Evolutionary conservation across 768 basidiomycete genomes (phyloP).

Genomic region (Lentinula guzmanii): DNA sequence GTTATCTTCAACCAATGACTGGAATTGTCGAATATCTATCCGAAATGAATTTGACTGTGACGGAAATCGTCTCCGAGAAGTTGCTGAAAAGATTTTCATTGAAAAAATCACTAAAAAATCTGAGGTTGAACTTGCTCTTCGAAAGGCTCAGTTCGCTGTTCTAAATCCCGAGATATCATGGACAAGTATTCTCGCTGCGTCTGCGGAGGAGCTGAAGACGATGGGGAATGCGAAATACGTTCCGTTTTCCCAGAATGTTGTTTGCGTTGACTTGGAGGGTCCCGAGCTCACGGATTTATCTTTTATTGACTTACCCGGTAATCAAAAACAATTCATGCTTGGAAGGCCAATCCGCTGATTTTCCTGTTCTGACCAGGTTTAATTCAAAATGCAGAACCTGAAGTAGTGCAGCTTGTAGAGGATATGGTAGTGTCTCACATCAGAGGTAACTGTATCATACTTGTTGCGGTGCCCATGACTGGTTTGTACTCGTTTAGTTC

Average conservation of each 20-base stretch:
- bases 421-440: conserved; percentile 45
- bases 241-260: conserved; percentile 34
- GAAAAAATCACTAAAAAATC: conserved; percentile 25
- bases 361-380: conserved; percentile 26
- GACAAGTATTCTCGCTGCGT: conserved; percentile 2
- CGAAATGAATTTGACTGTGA: conserved; percentile 23
- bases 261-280: conserved; percentile 34
- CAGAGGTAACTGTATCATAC: conserved; percentile 43
- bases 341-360: not conserved
- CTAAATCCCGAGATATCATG: conserved; percentile 26
- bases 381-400: conserved; percentile 41
- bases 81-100: conserved; percentile 5
- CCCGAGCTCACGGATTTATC: conserved; percentile 30
- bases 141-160: conserved; percentile 42
- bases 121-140: conserved; percentile 35
- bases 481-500: conserved; percentile 22
- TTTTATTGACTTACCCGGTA: conserved; percentile 35
- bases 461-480: conserved; percentile 49
- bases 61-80: conserved; percentile 20
- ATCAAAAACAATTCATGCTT: not conserved
- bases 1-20: conserved; percentile 15
- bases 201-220: not conserved
- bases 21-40: conserved; percentile 35
- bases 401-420: conserved; percentile 38
- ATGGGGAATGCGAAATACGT: not conserved